A percentile compares a stretch with the other conserved stretches of the same genome.
Evolutionary conservation across 768 basidiomycete species (phyloP).

Genomic region (Boletus barrowsii): DNA sequence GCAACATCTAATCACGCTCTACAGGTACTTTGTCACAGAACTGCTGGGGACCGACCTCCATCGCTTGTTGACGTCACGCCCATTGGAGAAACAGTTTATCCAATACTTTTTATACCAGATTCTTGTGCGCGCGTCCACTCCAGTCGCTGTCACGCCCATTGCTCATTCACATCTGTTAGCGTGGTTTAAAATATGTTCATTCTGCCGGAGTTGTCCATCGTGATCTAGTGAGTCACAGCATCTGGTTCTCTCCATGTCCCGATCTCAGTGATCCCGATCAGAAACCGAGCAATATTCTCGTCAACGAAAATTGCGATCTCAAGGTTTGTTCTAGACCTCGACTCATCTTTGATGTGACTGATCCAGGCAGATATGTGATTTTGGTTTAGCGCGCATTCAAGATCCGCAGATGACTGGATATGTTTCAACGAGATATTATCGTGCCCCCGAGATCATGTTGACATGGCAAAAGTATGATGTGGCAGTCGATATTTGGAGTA

Average conservation of each 20-base stretch:
- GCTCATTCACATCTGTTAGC: slow-evolving; percentile 44
- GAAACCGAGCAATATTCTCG: slow-evolving; percentile 99
- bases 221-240: slow-evolving; percentile 64
- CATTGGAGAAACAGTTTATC: slow-evolving; percentile 99
- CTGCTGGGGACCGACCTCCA: slow-evolving; percentile 97
- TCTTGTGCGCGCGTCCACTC: slow-evolving; percentile 52
- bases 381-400: slow-evolving; percentile 96
- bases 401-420: slow-evolving; percentile 99
- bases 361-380: slow-evolving; percentile 85
- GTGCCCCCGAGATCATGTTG: slow-evolving; percentile 99
- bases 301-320: slow-evolving; percentile 99
- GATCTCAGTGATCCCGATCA: slow-evolving; percentile 25
- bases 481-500: slow-evolving; percentile 99
- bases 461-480: slow-evolving; percentile 99
- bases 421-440: slow-evolving; percentile 97
- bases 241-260: neutral
- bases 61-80: slow-evolving; percentile 91
- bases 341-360: neutral
- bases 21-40: slow-evolving; percentile 98
- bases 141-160: neutral
- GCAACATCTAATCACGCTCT: neutral
- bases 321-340: slow-evolving; percentile 54
- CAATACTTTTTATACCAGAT: slow-evolving; percentile 99
- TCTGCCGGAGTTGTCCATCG: slow-evolving; percentile 99
- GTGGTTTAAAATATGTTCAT: slow-evolving; percentile 98